Evolutionary conservation across 2,329 filamentous ascomycete genomes (phyloP).

Genomic region (Hirsutella rhossiliensis): DNA sequence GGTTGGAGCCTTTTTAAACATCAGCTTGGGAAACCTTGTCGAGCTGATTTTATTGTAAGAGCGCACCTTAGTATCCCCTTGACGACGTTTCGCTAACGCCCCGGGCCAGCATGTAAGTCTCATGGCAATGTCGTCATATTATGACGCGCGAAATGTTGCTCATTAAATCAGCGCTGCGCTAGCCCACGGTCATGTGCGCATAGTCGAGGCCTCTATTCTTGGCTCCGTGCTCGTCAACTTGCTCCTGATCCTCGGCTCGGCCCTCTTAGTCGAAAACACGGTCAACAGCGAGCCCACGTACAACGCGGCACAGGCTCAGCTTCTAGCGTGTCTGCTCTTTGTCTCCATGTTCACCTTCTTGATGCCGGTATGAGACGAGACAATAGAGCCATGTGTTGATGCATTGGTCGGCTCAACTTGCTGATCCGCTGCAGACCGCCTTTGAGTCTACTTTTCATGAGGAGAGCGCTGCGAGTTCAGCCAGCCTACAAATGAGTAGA

Average conservation of each 20-base stretch:
- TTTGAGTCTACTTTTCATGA: conserved; percentile 42
- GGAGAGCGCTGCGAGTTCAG: conserved; percentile 38
- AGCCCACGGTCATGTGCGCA: conserved; percentile 51
- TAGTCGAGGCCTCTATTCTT: conserved; percentile 65
- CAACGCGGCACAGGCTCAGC: conserved; percentile 19
- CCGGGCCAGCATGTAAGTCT: conserved; percentile 19
- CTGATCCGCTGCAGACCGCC: conserved; percentile 19
- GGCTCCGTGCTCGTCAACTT: conserved; percentile 71
- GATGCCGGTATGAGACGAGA: conserved; percentile 15
- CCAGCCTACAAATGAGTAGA: conserved; percentile 62
- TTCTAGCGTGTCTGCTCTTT: conserved; percentile 22
- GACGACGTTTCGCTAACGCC: background rate
- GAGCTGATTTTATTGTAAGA: conserved; percentile 47
- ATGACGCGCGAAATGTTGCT: background rate
- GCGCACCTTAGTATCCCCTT: conserved; percentile 4
- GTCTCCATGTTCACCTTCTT: conserved; percentile 26
- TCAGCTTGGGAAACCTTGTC: conserved; percentile 50
- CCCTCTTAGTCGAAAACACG: conserved; percentile 57
- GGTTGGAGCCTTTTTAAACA: conserved; percentile 46
- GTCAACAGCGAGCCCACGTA: conserved; percentile 51
- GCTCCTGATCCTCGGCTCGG: conserved; percentile 64
- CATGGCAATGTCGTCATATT: background rate
- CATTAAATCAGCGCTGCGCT: conserved; percentile 32
- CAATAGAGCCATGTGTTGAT: background rate
- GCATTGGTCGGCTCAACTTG: background rate